phyloP scores from a whole-genome alignment of 768 basidiomycete genomes.

The Pleurotus platypus region DNA sequence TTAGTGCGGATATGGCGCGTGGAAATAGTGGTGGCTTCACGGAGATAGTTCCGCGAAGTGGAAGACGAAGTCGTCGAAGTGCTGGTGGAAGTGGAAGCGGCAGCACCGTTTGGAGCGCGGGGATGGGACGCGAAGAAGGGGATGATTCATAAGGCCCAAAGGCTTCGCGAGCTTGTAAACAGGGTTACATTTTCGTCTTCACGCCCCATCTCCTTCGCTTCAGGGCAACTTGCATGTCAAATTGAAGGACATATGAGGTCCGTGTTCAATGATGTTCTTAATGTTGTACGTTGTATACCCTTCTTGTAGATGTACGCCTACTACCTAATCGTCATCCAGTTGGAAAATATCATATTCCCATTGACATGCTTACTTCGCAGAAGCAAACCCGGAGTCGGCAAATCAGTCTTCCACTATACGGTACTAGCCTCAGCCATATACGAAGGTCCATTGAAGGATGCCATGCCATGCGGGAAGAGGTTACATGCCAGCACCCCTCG shows the following conservation, averaged over 20 bases:
- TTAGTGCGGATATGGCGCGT: constrained; percentile 73
- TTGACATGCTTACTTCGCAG: background rate
- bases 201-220: too few species aligned
- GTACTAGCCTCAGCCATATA: background rate
- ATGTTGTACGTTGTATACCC: too few species aligned
- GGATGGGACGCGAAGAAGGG: constrained; percentile 64
- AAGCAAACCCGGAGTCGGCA: background rate
- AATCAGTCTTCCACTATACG: background rate
- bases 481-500: too few species aligned
- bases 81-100: constrained; percentile 65
- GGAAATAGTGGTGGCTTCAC: constrained; percentile 77
- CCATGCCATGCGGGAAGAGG: background rate
- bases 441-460: background rate
- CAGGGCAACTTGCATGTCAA: too few species aligned
- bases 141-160: constrained; percentile 18
- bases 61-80: constrained; percentile 59
- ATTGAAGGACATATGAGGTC: too few species aligned
- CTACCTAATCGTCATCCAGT: too few species aligned
- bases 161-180: too few species aligned
- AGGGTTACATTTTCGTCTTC: too few species aligned
- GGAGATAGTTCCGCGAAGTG: constrained; percentile 57
- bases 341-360: too few species aligned
- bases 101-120: constrained; percentile 86
- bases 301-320: too few species aligned
- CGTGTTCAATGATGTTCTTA: too few species aligned